Percentiles rank a stretch among this genome's conserved stretches.
These are phyloP conservation scores for Alternaria conjuncta DNA, from an alignment of 2,329 filamentous ascomycete genomes.

Conservation along the genomic window DNA sequence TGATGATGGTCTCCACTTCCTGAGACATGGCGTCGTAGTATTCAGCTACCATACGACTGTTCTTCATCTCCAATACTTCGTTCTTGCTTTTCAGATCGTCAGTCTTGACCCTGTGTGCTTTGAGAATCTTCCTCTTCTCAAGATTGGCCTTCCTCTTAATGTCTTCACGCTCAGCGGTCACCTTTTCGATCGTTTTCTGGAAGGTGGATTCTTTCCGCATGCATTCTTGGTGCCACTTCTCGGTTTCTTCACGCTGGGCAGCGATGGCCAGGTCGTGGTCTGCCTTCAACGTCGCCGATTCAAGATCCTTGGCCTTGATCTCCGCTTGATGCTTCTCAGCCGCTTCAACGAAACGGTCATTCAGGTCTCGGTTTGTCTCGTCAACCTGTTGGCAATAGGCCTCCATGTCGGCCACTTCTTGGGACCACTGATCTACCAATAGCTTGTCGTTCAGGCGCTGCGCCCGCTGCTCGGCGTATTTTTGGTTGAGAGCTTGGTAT, in stretches of 20 bases:
- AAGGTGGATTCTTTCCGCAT: not conserved
- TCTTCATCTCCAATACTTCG: not conserved
- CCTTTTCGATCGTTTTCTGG: not conserved
- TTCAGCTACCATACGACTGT: not conserved
- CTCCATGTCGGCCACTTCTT: not conserved
- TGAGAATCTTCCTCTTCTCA: not conserved
- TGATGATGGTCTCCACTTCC: not conserved
- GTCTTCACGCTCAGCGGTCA: not conserved
- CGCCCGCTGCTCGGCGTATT: not conserved
- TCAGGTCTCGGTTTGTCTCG: not conserved
- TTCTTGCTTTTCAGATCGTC: not conserved
- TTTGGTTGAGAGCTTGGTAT: not conserved
- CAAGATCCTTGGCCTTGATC: not conserved
- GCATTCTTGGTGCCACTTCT: not conserved
- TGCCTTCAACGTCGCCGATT: not conserved
- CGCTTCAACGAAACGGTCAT: not conserved
- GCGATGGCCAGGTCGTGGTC: not conserved
- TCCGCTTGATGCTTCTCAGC: not conserved
- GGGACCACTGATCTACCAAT: not conserved
- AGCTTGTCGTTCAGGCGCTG: constrained; percentile 1
- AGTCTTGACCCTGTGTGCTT: not conserved
- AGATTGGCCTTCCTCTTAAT: not conserved
- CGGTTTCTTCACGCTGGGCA: not conserved
- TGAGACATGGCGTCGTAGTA: not conserved
- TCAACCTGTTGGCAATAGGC: not conserved